Evolutionary conservation across 331 rosid species (phyloP).

Genomic region (Spiraea crenata): DNA sequence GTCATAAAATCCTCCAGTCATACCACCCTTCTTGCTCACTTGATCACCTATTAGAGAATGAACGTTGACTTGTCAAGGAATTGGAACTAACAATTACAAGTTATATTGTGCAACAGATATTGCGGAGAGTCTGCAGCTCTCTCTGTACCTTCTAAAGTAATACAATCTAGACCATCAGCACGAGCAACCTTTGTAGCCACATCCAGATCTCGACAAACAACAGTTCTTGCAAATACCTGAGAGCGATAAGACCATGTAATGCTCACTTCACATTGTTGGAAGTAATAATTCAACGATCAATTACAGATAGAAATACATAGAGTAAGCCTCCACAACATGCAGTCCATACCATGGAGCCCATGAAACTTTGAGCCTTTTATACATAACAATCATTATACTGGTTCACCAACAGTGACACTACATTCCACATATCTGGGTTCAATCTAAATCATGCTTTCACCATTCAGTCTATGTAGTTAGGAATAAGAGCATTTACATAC

Average conservation of each 20-base stretch:
- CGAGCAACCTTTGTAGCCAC: slow-evolving; percentile 97
- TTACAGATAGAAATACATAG: background rate
- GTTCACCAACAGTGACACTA: background rate
- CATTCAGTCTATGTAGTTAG: background rate
- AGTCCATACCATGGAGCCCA: background rate
- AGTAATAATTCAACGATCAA: background rate
- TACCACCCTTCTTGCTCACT: slow-evolving; percentile 97
- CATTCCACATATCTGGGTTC: background rate
- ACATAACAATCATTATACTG: background rate
- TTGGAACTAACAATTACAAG: slow-evolving; percentile 10
- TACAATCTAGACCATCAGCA: slow-evolving; percentile 82
- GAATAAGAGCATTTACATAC: slow-evolving; percentile 6
- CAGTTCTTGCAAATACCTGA: slow-evolving; percentile 94
- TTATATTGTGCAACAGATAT: slow-evolving; percentile 15
- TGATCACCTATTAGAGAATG: slow-evolving; percentile 71
- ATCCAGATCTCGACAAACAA: slow-evolving; percentile 85
- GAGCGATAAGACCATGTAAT: slow-evolving; percentile 11
- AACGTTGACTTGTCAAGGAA: slow-evolving; percentile 27
- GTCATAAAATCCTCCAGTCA: slow-evolving; percentile 98
- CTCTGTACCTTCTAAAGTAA: slow-evolving; percentile 80
- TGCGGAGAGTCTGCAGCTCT: slow-evolving; percentile 18
- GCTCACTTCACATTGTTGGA: slow-evolving; percentile 13
- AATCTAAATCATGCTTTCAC: background rate
- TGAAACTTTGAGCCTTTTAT: background rate
- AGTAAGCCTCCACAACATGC: background rate